phyloP scores from a whole-genome alignment of 2,329 filamentous ascomycete genomes.

The Phialemonium atrogriseum region DNA sequence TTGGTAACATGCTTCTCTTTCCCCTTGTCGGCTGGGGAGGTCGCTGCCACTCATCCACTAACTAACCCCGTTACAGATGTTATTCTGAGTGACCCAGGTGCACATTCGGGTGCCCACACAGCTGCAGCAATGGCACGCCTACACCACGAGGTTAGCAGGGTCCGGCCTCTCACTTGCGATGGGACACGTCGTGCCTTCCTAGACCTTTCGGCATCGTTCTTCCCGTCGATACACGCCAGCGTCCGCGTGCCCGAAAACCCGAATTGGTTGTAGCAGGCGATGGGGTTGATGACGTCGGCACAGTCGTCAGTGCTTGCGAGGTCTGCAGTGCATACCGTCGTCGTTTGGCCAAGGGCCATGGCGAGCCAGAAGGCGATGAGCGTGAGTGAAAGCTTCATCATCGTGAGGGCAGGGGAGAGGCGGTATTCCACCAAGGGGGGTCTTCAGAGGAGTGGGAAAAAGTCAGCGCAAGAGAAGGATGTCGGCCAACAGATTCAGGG shows the following conservation, averaged over 20 bases:
- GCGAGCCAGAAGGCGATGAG: slow-evolving; percentile 15
- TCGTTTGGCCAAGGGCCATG: slow-evolving; percentile 15
- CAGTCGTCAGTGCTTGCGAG: slow-evolving; percentile 27
- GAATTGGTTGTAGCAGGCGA: slow-evolving; percentile 31
- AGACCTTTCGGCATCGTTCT: slow-evolving; percentile 20
- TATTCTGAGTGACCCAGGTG: slow-evolving; percentile 24
- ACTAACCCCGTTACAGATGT: no score
- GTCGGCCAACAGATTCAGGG: no score
- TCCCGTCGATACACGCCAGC: slow-evolving; percentile 26
- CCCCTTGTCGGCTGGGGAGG: no score
- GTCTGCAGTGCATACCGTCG: slow-evolving; percentile 23
- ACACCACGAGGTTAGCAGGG: not conserved
- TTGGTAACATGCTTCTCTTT: no score
- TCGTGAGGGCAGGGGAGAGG: no score
- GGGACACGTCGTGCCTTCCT: slow-evolving; percentile 17
- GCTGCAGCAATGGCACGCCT: slow-evolving; percentile 28
- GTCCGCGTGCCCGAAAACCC: slow-evolving; percentile 24
- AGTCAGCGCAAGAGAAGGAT: no score
- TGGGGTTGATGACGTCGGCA: slow-evolving; percentile 28
- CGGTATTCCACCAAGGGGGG: no score
- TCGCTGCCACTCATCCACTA: no score
- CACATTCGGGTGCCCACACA: slow-evolving; percentile 27
- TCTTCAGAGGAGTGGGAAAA: no score
- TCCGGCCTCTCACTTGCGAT: not conserved
- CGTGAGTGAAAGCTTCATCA: slow-evolving; percentile 9